A percentile compares a stretch with the other conserved stretches of the same genome.
Evolutionary conservation across 2,329 filamentous ascomycete species (phyloP).

Genomic region (Shiraia sp.): DNA sequence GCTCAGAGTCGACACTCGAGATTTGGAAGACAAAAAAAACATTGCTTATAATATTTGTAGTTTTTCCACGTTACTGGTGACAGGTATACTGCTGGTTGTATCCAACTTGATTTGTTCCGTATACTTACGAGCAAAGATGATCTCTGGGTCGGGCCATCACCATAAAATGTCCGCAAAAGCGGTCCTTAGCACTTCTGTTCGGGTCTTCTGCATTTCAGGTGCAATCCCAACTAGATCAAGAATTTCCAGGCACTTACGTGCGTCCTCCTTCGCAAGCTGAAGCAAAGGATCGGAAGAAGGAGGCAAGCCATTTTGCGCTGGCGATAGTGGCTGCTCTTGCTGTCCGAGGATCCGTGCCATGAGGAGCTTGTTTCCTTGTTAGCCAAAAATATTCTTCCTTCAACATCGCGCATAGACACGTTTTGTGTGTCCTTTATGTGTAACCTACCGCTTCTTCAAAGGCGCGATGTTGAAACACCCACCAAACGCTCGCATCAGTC

Average conservation of each 20-base stretch:
- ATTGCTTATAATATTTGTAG: too few species aligned
- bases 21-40: too few species aligned
- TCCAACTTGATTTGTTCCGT: too few species aligned
- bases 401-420: too few species aligned
- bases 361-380: slow-evolving; percentile 34
- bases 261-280: slow-evolving; percentile 49
- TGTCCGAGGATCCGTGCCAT: slow-evolving; percentile 45
- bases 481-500: slow-evolving; percentile 77
- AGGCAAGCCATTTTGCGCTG: slow-evolving; percentile 24
- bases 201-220: slow-evolving; percentile 54
- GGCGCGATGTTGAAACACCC: slow-evolving; percentile 80
- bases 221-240: slow-evolving; percentile 50
- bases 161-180: slow-evolving; percentile 49
- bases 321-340: slow-evolving; percentile 39
- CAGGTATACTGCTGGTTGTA: too few species aligned
- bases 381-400: too few species aligned
- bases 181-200: slow-evolving; percentile 51
- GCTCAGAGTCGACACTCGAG: too few species aligned
- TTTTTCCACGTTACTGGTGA: too few species aligned
- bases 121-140: too few species aligned
- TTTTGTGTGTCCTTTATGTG: neutral
- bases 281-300: slow-evolving; percentile 39
- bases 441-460: slow-evolving; percentile 75
- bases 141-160: slow-evolving; percentile 19
- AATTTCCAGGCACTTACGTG: slow-evolving; percentile 50